These are phyloP conservation scores for Ampelocalamus luodianensis DNA, from an alignment of 176 grass and related monocot genomes.

Conservation along the genomic window DNA sequence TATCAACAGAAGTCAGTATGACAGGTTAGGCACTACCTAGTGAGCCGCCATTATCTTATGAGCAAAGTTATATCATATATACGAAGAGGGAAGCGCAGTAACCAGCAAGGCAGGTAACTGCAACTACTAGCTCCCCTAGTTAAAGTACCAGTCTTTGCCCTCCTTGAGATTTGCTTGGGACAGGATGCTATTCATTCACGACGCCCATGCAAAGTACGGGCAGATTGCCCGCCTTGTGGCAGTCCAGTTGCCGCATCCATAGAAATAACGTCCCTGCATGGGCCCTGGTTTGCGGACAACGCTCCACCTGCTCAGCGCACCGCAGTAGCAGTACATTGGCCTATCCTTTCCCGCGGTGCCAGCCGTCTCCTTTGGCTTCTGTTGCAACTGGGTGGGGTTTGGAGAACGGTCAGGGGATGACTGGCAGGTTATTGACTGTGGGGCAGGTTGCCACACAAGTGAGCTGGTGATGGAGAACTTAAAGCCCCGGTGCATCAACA, in stretches of 20 bases:
- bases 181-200: constrained; percentile 29
- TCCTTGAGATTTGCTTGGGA: constrained; percentile 27
- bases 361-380: constrained; percentile 48
- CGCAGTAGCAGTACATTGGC: constrained; percentile 74
- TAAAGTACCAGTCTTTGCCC: constrained; percentile 47
- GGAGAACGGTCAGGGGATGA: constrained; percentile 36
- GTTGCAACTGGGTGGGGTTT: constrained; percentile 36
- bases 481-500: constrained; percentile 81
- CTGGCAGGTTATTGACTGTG: constrained; percentile 39
- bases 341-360: constrained; percentile 43
- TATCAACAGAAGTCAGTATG: constrained; percentile 79
- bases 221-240: constrained; percentile 70
- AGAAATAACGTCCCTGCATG: constrained; percentile 79
- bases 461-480: constrained; percentile 93
- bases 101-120: not conserved
- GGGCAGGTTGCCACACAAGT: constrained; percentile 51
- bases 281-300: constrained; percentile 81
- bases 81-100: constrained; percentile 44
- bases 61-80: constrained; percentile 69
- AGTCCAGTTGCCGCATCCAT: constrained; percentile 88
- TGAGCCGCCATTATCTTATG: constrained; percentile 53
- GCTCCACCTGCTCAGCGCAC: constrained; percentile 72
- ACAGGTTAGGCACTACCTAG: constrained; percentile 80
- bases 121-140: constrained; percentile 48
- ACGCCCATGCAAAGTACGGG: constrained; percentile 77